These are phyloP conservation scores for Curvularia lunata DNA, from an alignment of 2,329 filamentous ascomycete genomes.

Conservation along the genomic window DNA sequence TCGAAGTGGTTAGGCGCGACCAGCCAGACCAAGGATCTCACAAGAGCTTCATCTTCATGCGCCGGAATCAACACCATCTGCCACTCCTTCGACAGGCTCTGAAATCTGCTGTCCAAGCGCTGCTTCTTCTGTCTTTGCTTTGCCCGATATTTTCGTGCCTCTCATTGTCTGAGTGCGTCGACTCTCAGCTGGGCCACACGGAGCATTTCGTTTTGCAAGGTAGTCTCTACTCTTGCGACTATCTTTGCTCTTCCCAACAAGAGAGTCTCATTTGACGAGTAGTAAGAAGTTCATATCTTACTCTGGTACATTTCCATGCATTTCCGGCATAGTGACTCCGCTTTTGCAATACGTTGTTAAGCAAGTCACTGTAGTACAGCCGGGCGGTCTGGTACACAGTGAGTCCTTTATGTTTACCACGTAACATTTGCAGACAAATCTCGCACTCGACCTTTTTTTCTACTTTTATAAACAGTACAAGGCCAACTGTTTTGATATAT, in stretches of 20 bases:
- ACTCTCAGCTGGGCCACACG: conserved; percentile 27
- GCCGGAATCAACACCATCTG: conserved; percentile 24
- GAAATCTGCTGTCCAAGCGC: conserved; percentile 14
- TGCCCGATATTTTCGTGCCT: conserved; percentile 1
- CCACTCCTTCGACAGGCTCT: conserved; percentile 26
- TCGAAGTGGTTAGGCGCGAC: conserved; percentile 19
- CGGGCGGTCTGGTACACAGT: conserved; percentile 26
- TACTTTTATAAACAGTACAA: not conserved
- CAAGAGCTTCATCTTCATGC: conserved; percentile 35
- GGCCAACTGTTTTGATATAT: not conserved
- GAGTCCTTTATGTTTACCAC: conserved; percentile 26
- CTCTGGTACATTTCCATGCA: conserved; percentile 20
- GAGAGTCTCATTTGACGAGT: conserved; percentile 4
- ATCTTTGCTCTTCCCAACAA: conserved; percentile 18
- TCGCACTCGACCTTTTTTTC: not conserved
- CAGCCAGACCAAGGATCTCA: conserved; percentile 21
- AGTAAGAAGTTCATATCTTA: not conserved
- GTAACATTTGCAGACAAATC: conserved; percentile 1
- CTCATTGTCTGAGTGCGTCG: conserved; percentile 4
- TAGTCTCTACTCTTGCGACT: conserved; percentile 26
- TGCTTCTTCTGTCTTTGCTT: conserved; percentile 7
- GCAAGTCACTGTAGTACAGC: conserved; percentile 32
- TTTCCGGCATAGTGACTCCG: conserved; percentile 23
- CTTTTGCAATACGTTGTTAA: conserved; percentile 20
- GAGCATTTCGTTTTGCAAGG: conserved; percentile 42